These are phyloP conservation scores for Ogataea zsoltii DNA, from an alignment of 805 yeast species.

Conservation along the genomic window DNA sequence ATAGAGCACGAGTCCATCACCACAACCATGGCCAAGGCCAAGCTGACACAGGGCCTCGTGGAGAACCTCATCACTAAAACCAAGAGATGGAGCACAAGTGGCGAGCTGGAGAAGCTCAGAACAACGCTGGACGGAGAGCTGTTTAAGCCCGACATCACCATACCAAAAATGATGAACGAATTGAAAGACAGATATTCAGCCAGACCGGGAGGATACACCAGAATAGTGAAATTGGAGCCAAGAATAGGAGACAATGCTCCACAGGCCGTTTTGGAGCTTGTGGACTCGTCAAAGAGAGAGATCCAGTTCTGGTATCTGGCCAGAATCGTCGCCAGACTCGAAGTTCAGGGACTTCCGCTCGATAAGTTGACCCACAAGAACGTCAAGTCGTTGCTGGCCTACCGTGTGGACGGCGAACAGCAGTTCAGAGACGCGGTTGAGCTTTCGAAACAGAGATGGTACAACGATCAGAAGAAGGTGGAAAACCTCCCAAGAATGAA, in stretches of 20 bases:
- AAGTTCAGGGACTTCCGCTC: constrained; percentile 56
- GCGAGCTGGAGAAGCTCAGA: constrained; percentile 31
- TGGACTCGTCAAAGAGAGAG: constrained; percentile 59
- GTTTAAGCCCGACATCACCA: constrained; percentile 47
- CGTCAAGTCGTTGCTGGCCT: constrained; percentile 48
- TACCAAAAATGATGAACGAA: constrained; percentile 68
- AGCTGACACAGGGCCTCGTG: constrained; percentile 61
- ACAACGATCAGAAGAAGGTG: constrained; percentile 26
- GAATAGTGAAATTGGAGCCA: constrained; percentile 81
- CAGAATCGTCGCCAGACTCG: constrained; percentile 79
- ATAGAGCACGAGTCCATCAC: constrained; percentile 69
- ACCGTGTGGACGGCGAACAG: constrained; percentile 50
- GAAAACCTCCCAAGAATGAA: constrained; percentile 35
- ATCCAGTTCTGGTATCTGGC: constrained; percentile 77
- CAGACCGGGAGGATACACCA: constrained; percentile 81
- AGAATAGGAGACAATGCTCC: constrained; percentile 89
- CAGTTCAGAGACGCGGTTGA: constrained; percentile 66
- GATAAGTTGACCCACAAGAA: constrained; percentile 58
- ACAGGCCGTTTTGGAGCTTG: constrained; percentile 83
- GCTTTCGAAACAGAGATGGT: constrained; percentile 48
- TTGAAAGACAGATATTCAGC: constrained; percentile 61
- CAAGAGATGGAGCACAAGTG: constrained; percentile 32
- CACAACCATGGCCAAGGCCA: constrained; percentile 76
- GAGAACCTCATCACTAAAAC: constrained; percentile 66
- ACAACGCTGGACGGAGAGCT: constrained; percentile 38